Evolutionary conservation across 2,329 filamentous ascomycete genomes (phyloP).

Genomic region (Bertia moriformis): DNA sequence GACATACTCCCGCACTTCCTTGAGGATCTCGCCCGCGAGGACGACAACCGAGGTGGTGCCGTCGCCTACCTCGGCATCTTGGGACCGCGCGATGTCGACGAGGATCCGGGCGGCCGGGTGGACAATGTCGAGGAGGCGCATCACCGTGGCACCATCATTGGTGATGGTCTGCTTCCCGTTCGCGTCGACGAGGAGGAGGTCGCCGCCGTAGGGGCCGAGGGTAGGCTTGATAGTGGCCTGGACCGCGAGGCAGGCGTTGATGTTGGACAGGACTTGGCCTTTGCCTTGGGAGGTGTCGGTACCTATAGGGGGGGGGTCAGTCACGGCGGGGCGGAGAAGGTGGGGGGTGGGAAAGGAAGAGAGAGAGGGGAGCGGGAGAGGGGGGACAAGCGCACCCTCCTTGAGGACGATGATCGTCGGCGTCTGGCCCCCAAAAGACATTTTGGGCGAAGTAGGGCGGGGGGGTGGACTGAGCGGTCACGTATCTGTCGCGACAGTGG

Average conservation of each 20-base stretch:
- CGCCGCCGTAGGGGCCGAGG: conserved; percentile 88
- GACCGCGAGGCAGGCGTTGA: conserved; percentile 93
- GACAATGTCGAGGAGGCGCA: conserved; percentile 96
- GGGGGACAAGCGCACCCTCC: conserved; percentile 66
- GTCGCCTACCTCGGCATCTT: conserved; percentile 97
- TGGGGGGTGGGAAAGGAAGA: conserved; percentile 10
- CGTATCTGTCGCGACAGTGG: too few species aligned
- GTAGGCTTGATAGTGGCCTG: conserved; percentile 93
- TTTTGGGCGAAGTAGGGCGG: too few species aligned
- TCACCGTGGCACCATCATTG: conserved; percentile 96
- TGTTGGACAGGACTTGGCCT: conserved; percentile 92
- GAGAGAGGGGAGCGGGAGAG: too few species aligned
- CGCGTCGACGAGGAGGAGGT: conserved; percentile 86
- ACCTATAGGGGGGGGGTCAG: conserved; percentile 34
- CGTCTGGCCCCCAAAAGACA: conserved; percentile 96
- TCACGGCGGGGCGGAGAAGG: conserved; percentile 21
- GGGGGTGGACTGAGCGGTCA: too few species aligned
- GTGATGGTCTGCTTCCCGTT: conserved; percentile 96
- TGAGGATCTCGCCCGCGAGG: conserved; percentile 89
- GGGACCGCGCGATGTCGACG: conserved; percentile 93
- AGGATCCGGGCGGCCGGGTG: conserved; percentile 94
- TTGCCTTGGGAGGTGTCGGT: conserved; percentile 96
- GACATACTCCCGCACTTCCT: conserved; percentile 90
- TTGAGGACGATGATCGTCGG: conserved; percentile 96
- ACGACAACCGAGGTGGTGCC: conserved; percentile 97